phyloP scores from a whole-genome alignment of 495 filamentous ascomycete species.

The Rostrohypoxylon terebratum region DNA sequence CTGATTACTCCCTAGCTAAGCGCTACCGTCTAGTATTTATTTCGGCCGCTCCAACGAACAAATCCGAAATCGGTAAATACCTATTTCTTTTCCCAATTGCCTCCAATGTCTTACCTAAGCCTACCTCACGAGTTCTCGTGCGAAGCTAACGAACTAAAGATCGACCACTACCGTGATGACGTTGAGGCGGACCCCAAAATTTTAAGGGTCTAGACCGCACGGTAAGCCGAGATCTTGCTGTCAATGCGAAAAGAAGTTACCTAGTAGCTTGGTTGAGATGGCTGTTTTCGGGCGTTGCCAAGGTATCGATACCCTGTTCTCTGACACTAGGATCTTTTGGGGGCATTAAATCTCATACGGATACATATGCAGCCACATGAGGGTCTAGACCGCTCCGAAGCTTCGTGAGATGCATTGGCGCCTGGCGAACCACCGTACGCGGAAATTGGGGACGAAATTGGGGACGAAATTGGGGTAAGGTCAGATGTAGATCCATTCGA shows the following conservation, averaged over 20 bases:
- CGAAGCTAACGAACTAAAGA: constrained; percentile 10
- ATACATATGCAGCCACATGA: constrained; percentile 33
- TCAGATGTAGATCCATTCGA: constrained; percentile 4
- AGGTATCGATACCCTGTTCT: neutral
- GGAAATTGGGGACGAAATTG: constrained; percentile 41
- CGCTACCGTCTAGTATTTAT: neutral
- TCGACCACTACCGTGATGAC: constrained; percentile 30
- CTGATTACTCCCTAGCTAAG: constrained; percentile 21
- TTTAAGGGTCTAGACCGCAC: constrained; percentile 36
- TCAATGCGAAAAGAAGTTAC: constrained; percentile 11
- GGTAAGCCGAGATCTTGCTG: constrained; percentile 31
- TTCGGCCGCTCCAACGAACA: constrained; percentile 28
- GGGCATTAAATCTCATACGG: constrained; percentile 19
- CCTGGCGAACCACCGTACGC: constrained; percentile 29
- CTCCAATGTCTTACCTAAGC: constrained; percentile 17
- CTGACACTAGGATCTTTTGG: constrained; percentile 10
- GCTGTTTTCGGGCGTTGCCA: constrained; percentile 26
- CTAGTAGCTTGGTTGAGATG: constrained; percentile 39
- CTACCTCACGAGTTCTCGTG: constrained; percentile 11
- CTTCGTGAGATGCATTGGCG: constrained; percentile 43
- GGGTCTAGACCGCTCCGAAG: constrained; percentile 45
- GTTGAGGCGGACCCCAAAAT: constrained; percentile 23
- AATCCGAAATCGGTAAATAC: constrained; percentile 11
- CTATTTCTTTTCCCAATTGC: constrained; percentile 13
- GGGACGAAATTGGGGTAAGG: constrained; percentile 37